phyloP scores from a whole-genome alignment of 805 yeast genomes.

The Saccharomycopsis fibuligera region DNA sequence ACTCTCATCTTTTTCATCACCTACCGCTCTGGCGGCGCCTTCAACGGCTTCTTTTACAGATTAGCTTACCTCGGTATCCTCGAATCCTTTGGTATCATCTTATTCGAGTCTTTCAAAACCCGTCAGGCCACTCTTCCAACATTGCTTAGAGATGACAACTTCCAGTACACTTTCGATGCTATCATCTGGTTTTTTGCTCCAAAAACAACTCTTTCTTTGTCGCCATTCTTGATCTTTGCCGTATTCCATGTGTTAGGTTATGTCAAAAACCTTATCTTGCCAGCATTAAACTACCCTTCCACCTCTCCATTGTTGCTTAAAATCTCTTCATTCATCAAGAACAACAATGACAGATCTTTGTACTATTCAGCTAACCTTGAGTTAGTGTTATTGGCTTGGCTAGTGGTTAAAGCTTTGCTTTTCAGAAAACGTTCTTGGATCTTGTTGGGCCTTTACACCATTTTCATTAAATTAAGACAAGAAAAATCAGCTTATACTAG shows the following conservation, averaged over 20 bases:
- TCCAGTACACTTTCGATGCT: conserved; percentile 61
- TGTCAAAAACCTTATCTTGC: conserved; percentile 57
- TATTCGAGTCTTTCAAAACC: conserved; percentile 46
- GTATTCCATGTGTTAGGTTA: conserved; percentile 77
- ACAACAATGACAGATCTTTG: conserved; percentile 55
- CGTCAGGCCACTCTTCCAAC: conserved; percentile 25
- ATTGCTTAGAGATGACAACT: conserved; percentile 55
- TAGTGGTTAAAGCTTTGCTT: conserved; percentile 48
- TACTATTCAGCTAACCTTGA: conserved; percentile 55
- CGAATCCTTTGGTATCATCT: conserved; percentile 69
- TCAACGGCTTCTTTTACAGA: conserved; percentile 45
- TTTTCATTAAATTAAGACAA: conserved; percentile 70
- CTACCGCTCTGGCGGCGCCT: conserved; percentile 26
- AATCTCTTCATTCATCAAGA: conserved; percentile 36
- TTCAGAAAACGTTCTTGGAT: conserved; percentile 60
- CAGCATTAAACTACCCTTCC: conserved; percentile 38
- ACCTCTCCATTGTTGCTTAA: conserved; percentile 23
- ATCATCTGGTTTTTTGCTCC: conserved; percentile 49
- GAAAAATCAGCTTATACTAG: conserved; percentile 72
- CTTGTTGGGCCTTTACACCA: conserved; percentile 44
- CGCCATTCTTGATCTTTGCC: conserved; percentile 75
- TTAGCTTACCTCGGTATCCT: conserved; percentile 57
- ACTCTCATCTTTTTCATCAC: conserved; percentile 35
- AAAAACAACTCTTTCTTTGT: conserved; percentile 52
- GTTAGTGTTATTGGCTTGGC: conserved; percentile 35